These are phyloP conservation scores for Hyaloscypha variabilis DNA, from an alignment of 495 filamentous ascomycete species.

Conservation along the genomic window DNA sequence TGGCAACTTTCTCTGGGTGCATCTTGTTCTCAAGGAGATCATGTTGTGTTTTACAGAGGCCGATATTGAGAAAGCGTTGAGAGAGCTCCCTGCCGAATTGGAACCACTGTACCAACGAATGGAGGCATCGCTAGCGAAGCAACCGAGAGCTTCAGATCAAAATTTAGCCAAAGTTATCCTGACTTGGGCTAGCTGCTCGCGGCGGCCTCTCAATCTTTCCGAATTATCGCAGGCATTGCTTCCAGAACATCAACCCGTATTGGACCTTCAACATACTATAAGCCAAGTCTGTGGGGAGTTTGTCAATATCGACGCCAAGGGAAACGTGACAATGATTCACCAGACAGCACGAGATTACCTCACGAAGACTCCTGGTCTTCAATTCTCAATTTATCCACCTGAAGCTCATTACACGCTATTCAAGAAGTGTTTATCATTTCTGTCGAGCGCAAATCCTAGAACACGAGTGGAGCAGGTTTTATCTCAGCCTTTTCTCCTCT, in stretches of 20 bases:
- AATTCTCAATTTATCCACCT: neutral
- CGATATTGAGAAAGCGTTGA: neutral
- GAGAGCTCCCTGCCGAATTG: neutral
- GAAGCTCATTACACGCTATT: neutral
- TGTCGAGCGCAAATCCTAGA: neutral
- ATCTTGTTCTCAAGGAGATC: neutral
- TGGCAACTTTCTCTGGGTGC: conserved; percentile 1
- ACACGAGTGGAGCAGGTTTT: neutral
- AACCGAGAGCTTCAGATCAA: neutral
- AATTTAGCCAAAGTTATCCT: neutral
- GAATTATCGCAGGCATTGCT: neutral
- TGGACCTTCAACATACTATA: neutral
- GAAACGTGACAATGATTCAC: neutral
- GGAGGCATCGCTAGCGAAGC: neutral
- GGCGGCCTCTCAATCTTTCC: neutral
- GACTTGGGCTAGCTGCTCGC: neutral
- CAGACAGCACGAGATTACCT: conserved; percentile 2
- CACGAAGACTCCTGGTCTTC: neutral
- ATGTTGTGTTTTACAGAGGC: neutral
- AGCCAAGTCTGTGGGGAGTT: neutral
- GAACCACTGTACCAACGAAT: conserved; percentile 2
- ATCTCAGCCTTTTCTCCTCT: conserved; percentile 3
- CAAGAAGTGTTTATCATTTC: neutral
- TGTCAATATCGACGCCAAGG: neutral
- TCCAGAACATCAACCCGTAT: neutral